These are phyloP conservation scores for Trichoderma arundinaceum DNA, from an alignment of 2,329 filamentous ascomycete genomes.

Conservation along the genomic window DNA sequence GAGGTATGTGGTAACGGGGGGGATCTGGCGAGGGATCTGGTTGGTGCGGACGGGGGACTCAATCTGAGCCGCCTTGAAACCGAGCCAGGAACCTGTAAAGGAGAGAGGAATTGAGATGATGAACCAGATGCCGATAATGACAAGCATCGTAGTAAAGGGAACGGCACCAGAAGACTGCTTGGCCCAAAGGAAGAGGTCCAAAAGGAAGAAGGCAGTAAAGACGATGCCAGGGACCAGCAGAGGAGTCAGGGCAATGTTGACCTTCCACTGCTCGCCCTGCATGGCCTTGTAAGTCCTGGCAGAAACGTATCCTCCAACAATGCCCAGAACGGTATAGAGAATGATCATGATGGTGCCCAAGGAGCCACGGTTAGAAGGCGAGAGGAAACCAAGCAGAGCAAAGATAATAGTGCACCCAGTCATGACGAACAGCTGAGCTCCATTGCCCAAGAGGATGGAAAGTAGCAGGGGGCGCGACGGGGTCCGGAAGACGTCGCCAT, in stretches of 20 bases:
- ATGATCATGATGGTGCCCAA: conserved; percentile 92
- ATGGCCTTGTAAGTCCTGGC: conserved; percentile 94
- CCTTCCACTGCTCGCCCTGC: conserved; percentile 90
- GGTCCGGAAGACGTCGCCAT: conserved; percentile 94
- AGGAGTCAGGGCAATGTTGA: conserved; percentile 88
- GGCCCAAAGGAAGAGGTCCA: conserved; percentile 96
- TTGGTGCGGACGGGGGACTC: conserved; percentile 90
- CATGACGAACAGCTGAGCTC: conserved; percentile 97
- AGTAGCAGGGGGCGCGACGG: conserved; percentile 83
- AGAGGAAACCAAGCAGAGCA: conserved; percentile 91
- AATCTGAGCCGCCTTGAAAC: conserved; percentile 76
- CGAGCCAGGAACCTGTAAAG: conserved; percentile 88
- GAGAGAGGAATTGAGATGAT: conserved; percentile 92
- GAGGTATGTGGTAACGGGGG: conserved; percentile 81
- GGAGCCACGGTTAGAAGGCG: conserved; percentile 92
- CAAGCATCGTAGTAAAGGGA: conserved; percentile 95
- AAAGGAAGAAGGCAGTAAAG: conserved; percentile 86
- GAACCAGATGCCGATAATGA: conserved; percentile 94
- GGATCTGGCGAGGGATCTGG: conserved; percentile 97
- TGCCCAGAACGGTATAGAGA: conserved; percentile 90
- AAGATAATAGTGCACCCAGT: conserved; percentile 92
- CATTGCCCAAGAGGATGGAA: conserved; percentile 88
- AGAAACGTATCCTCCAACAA: conserved; percentile 88
- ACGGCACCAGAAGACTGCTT: conserved; percentile 92
- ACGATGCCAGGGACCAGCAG: conserved; percentile 84